These are phyloP conservation scores for Fusarium annulatum DNA, from an alignment of 2,329 filamentous ascomycete genomes.

Conservation along the genomic window DNA sequence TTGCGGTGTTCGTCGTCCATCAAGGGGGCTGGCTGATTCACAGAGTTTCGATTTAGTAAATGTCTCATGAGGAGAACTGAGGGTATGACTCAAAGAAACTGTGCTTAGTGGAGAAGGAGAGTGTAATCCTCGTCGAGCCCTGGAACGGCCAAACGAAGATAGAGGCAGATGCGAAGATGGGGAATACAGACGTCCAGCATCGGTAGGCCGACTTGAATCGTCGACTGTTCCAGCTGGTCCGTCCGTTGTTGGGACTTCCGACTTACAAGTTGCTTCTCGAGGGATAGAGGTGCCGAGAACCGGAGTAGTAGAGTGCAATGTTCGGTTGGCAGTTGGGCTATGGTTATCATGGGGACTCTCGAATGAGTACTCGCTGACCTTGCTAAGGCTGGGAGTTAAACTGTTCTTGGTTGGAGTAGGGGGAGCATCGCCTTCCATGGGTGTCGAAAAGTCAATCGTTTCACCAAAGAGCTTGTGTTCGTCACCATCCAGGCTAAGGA, in stretches of 20 bases:
- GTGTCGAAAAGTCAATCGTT: constrained; percentile 40
- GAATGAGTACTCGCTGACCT: constrained; percentile 53
- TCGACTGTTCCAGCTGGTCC: constrained; percentile 22
- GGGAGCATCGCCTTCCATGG: constrained; percentile 73
- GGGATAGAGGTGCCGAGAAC: constrained; percentile 52
- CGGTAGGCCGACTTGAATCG: constrained; percentile 39
- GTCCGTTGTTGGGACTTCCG: constrained; percentile 35
- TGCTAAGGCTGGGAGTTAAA: constrained; percentile 56
- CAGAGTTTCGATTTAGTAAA: constrained; percentile 63
- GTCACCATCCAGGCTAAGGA: constrained; percentile 84
- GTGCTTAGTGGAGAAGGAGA: constrained; percentile 51
- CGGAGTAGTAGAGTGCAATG: constrained; percentile 56
- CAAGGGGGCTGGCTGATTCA: constrained; percentile 71
- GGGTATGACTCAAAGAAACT: constrained; percentile 44
- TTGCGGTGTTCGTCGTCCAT: constrained; percentile 72
- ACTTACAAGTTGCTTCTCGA: constrained; percentile 60
- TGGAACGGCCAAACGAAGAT: constrained; percentile 52
- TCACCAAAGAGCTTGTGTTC: constrained; percentile 66
- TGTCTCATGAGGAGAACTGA: constrained; percentile 50
- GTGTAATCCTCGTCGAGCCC: constrained; percentile 46
- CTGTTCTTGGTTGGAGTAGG: constrained; percentile 90
- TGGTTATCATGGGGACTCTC: constrained; percentile 50
- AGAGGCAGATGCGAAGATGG: constrained; percentile 50
- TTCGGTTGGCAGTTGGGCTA: constrained; percentile 59
- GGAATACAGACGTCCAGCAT: constrained; percentile 48